Conservation (phyloP, 352 stramenopile species). For the Lagenidium sp. region DNA sequence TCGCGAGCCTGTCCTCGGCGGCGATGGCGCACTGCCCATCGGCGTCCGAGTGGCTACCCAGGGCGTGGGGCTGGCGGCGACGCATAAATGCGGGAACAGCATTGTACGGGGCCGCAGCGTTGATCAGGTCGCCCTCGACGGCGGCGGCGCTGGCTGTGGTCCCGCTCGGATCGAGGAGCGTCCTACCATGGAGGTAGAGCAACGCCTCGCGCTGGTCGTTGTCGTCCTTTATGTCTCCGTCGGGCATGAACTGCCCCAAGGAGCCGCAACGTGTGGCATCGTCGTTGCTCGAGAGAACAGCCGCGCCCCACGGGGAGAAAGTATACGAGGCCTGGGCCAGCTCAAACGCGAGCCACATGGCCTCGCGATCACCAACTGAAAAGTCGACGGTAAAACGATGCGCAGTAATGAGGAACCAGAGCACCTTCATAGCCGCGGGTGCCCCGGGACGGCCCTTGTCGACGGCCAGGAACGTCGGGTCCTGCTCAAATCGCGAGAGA, state of each 20-base stretch:
- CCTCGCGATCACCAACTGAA: conserved; percentile 49
- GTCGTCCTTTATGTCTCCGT: conserved; percentile 14
- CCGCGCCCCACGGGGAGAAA: conserved; percentile 44
- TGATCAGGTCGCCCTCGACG: background rate
- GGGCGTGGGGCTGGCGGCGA: conserved; percentile 13
- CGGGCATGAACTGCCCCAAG: conserved; percentile 39
- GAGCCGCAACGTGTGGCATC: conserved; percentile 39
- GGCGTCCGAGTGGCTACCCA: conserved; percentile 8
- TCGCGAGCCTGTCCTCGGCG: no score
- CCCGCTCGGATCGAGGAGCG: background rate
- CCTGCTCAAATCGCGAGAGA: conserved; percentile 13
- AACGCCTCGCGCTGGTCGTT: conserved; percentile 1
- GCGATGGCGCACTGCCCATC: conserved; percentile 37
- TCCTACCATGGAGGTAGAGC: background rate
- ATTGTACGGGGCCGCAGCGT: background rate
- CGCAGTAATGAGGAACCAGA: conserved; percentile 47
- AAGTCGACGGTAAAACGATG: conserved; percentile 39
- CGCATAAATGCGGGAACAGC: conserved; percentile 19
- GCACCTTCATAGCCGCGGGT: conserved; percentile 21
- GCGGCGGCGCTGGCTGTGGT: no score
- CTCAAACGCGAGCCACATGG: conserved; percentile 51
- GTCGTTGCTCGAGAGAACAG: background rate
- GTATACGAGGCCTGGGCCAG: conserved; percentile 34
- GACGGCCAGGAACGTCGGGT: conserved; percentile 26
- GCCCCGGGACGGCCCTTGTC: conserved; percentile 30